Evolutionary conservation across 768 basidiomycete genomes (phyloP).

Genomic region (Megacollybia marginata): DNA sequence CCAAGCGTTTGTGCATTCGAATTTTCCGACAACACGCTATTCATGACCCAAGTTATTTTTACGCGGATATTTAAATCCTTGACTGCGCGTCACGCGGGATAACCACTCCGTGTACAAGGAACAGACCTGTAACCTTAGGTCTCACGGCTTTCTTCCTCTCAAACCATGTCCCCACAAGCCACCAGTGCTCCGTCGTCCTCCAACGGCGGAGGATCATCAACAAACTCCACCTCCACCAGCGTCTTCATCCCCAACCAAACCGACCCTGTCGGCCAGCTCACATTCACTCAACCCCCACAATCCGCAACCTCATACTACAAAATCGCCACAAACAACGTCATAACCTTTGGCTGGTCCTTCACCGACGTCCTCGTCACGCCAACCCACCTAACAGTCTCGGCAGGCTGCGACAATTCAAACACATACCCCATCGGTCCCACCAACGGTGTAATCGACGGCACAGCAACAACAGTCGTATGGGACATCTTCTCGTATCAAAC

Average conservation of each 20-base stretch:
- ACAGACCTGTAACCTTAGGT: no score
- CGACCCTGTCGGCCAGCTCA: slow-evolving; percentile 53
- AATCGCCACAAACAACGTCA: slow-evolving; percentile 62
- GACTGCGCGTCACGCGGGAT: no score
- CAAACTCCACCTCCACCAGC: no score
- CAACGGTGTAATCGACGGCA: slow-evolving; percentile 62
- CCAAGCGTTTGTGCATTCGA: no score
- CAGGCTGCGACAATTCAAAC: slow-evolving; percentile 79
- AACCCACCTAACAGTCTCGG: slow-evolving; percentile 69
- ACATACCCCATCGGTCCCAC: slow-evolving; percentile 85
- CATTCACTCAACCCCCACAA: slow-evolving; percentile 75
- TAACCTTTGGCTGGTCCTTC: slow-evolving; percentile 92
- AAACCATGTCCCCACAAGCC: no score
- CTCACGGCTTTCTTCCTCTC: no score
- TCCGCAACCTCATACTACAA: slow-evolving; percentile 84
- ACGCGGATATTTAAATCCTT: no score
- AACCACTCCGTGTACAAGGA: no score
- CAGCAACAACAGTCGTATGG: slow-evolving; percentile 71
- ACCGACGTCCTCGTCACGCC: slow-evolving; percentile 68
- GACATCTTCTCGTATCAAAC: slow-evolving; percentile 73
- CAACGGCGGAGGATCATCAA: no score
- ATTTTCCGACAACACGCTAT: no score
- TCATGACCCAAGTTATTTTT: no score
- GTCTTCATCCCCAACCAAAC: slow-evolving; percentile 13
- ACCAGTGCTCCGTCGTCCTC: no score